phyloP scores from a whole-genome alignment of 345 rosid genomes.

The Gossypium ekmanianum region DNA sequence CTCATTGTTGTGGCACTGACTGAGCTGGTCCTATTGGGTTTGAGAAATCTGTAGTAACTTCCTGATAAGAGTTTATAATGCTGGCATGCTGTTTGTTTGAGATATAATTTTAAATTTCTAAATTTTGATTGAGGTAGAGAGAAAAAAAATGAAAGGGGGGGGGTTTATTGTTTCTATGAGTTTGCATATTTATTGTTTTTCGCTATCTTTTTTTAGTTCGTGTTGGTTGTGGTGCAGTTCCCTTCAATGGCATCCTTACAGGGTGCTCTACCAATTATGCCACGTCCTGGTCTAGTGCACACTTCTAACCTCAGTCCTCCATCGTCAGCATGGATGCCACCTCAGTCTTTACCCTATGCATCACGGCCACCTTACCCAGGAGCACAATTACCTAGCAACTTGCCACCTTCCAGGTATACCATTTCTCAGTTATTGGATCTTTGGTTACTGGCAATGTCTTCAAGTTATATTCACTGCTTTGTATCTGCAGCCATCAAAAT shows the following conservation, averaged over 20 bases:
- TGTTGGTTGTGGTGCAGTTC: conserved; percentile 44
- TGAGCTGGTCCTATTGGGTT: neutral
- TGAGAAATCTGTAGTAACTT: neutral
- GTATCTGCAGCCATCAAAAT: conserved; percentile 36
- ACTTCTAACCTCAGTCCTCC: conserved; percentile 44
- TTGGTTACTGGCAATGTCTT: too few relatives aligned
- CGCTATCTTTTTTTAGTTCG: too few relatives aligned
- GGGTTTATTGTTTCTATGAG: neutral
- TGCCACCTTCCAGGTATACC: conserved; percentile 54
- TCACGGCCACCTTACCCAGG: conserved; percentile 38
- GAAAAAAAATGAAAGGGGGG: neutral
- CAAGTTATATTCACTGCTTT: neutral
- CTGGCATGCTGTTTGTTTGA: neutral
- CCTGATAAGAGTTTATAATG: neutral
- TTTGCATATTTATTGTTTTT: neutral
- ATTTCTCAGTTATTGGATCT: neutral
- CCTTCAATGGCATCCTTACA: conserved; percentile 71
- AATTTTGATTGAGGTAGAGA: neutral
- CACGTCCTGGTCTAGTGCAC: conserved; percentile 38
- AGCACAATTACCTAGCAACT: conserved; percentile 47
- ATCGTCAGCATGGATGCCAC: conserved; percentile 44
- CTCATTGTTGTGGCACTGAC: neutral
- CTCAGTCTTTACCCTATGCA: conserved; percentile 34
- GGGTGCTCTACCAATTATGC: conserved; percentile 52
- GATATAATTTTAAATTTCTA: neutral